phyloP scores from a whole-genome alignment of 2,329 filamentous ascomycete species.

The Xylariomycetidae sp. region DNA sequence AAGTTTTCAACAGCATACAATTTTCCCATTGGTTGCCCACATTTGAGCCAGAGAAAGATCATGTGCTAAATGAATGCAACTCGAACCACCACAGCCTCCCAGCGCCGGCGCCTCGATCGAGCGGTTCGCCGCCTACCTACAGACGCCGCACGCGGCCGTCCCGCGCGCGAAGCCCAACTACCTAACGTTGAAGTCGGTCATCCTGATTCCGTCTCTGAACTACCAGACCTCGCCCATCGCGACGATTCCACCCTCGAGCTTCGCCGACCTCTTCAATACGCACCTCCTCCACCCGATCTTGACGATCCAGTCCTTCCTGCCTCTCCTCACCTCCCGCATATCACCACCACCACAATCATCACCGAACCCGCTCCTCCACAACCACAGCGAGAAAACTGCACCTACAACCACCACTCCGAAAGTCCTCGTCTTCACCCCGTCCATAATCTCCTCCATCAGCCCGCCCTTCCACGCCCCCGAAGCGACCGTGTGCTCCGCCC shows the following conservation, averaged over 20 bases:
- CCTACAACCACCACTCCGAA: constrained; percentile 54
- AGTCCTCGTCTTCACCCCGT: constrained; percentile 73
- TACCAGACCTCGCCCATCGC: constrained; percentile 82
- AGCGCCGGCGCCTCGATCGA: constrained; percentile 65
- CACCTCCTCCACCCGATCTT: constrained; percentile 87
- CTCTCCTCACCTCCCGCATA: constrained; percentile 63
- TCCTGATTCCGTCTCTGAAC: constrained; percentile 76
- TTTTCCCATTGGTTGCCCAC: too few species aligned
- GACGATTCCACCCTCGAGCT: constrained; percentile 75
- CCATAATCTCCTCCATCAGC: constrained; percentile 73
- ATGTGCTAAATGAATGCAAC: too few species aligned
- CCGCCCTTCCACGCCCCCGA: constrained; percentile 82
- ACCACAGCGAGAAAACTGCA: constrained; percentile 27
- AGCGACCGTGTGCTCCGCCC: constrained; percentile 76
- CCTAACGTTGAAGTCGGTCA: constrained; percentile 70
- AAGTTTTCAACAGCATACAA: too few species aligned
- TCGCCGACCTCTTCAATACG: constrained; percentile 88
- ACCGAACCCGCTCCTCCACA: constrained; percentile 36
- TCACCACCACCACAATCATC: constrained; percentile 20
- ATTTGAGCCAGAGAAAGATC: too few species aligned
- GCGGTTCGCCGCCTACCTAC: constrained; percentile 67
- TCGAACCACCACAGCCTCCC: constrained; percentile 58
- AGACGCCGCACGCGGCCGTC: constrained; percentile 70
- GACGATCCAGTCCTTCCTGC: constrained; percentile 84
- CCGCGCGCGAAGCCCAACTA: constrained; percentile 71